Percentiles rank a stretch among this genome's conserved stretches.
Evolutionary conservation across 176 grass and related monocot species (phyloP).

Genomic region (Carex cristatella): DNA sequence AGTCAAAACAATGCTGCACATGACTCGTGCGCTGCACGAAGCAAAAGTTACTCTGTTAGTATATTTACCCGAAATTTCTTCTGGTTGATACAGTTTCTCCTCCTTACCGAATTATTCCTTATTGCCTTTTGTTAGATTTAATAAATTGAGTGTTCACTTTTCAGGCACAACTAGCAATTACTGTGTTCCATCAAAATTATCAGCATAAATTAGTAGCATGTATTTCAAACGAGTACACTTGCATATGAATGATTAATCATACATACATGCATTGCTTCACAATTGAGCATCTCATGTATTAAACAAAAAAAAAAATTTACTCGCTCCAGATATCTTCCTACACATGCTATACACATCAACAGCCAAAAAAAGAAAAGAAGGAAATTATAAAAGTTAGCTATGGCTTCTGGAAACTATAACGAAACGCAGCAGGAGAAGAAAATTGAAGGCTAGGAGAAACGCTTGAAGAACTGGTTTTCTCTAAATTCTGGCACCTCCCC

Average conservation of each 20-base stretch:
- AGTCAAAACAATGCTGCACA: too few species aligned
- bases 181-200: background rate
- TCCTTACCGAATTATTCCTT: too few species aligned
- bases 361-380: background rate
- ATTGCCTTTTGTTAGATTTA: too few species aligned
- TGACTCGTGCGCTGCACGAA: too few species aligned
- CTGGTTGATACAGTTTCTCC: too few species aligned
- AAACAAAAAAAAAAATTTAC: background rate
- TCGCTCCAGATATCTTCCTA: background rate
- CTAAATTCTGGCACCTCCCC: conserved; percentile 3
- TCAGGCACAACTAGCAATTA: too few species aligned
- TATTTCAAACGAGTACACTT: background rate
- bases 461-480: conserved; percentile 15
- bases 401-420: background rate
- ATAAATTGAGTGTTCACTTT: too few species aligned
- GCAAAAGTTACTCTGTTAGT: too few species aligned
- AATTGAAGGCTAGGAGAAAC: conserved; percentile 18
- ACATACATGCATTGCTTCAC: background rate
- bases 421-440: conserved; percentile 11
- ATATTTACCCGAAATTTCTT: too few species aligned
- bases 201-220: background rate
- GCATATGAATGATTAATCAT: background rate
- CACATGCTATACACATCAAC: background rate
- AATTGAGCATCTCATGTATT: background rate
- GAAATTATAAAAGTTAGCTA: background rate